A percentile compares a stretch with the other conserved stretches of the same genome.
Conservation (phyloP, 2,329 filamentous ascomycete genomes). For the Niveomyces coronatus region DNA sequence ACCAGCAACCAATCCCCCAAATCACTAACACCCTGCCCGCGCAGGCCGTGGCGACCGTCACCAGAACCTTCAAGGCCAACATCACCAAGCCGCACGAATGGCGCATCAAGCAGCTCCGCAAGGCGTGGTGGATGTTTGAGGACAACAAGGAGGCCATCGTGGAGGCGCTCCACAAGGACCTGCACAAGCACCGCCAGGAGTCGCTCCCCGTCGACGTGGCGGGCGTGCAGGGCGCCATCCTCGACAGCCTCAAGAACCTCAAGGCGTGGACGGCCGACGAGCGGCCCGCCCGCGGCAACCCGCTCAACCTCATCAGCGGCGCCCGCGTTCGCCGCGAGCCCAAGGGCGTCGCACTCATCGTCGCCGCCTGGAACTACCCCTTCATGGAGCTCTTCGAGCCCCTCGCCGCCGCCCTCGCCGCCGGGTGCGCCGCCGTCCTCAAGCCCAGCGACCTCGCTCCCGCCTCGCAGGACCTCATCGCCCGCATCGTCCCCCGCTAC, state of each 20-base stretch:
- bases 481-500: conserved; percentile 29
- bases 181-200: conserved; percentile 25
- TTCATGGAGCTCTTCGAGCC: conserved; percentile 27
- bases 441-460: conserved; percentile 33
- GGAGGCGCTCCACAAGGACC: conserved; percentile 24
- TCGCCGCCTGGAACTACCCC: conserved; percentile 38
- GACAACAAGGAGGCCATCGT: conserved; percentile 26
- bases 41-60: conserved; percentile 4
- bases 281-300: conserved; percentile 15
- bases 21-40: neutral
- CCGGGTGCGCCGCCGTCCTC: conserved; percentile 29
- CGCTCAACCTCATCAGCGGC: conserved; percentile 21
- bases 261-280: conserved; percentile 30
- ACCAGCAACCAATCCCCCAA: neutral
- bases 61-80: conserved; percentile 8
- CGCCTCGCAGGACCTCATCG: conserved; percentile 25
- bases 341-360: conserved; percentile 31
- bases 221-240: conserved; percentile 23
- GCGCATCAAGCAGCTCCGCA: conserved; percentile 31
- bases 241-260: conserved; percentile 26
- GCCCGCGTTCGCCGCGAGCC: conserved; percentile 31
- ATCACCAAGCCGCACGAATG: conserved; percentile 27
- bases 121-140: conserved; percentile 30
- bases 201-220: conserved; percentile 20
- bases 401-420: conserved; percentile 31